Evolutionary conservation across 1,284 basidiomycete species (phyloP).

Genomic region (Leccinum pachyderme): DNA sequence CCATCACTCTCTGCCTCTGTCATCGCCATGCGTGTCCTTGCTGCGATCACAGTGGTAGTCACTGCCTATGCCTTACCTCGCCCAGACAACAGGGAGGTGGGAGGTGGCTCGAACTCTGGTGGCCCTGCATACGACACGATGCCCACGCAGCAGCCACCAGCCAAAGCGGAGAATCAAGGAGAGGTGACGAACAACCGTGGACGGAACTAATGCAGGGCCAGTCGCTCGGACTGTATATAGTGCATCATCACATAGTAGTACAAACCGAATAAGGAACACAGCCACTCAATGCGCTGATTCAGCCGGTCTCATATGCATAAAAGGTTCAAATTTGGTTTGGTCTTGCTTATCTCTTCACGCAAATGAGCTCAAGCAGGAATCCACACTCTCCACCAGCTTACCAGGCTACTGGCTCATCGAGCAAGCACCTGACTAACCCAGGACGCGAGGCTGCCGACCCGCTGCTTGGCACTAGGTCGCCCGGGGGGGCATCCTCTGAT

Average conservation of each 20-base stretch:
- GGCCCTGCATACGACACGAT: constrained; percentile 12
- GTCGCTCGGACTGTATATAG: background rate
- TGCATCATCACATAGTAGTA: constrained; percentile 2
- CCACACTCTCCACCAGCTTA: constrained; percentile 58
- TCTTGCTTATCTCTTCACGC: constrained; percentile 23
- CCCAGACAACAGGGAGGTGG: constrained; percentile 30
- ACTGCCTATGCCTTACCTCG: constrained; percentile 22
- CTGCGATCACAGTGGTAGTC: constrained; percentile 28
- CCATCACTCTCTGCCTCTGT: constrained; percentile 8
- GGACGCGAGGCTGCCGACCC: constrained; percentile 43
- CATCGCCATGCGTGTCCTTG: constrained; percentile 28
- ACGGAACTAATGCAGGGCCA: constrained; percentile 1
- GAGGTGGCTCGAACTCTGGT: constrained; percentile 6
- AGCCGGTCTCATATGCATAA: constrained; percentile 17
- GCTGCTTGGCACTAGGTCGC: constrained; percentile 44
- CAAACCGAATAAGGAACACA: constrained; percentile 15
- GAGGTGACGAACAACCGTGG: constrained; percentile 5
- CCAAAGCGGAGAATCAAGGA: constrained; percentile 1
- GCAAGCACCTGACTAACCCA: constrained; percentile 32
- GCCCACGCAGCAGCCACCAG: constrained; percentile 11
- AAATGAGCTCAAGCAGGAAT: constrained; percentile 39
- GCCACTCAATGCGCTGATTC: constrained; percentile 28
- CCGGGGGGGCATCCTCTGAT: constrained; percentile 57
- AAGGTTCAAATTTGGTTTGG: background rate
- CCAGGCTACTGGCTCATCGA: constrained; percentile 32